A percentile compares a stretch with the other conserved stretches of the same genome.
These are phyloP conservation scores for Trichoderma sp. DNA, from an alignment of 2,329 filamentous ascomycete genomes.

Conservation along the genomic window DNA sequence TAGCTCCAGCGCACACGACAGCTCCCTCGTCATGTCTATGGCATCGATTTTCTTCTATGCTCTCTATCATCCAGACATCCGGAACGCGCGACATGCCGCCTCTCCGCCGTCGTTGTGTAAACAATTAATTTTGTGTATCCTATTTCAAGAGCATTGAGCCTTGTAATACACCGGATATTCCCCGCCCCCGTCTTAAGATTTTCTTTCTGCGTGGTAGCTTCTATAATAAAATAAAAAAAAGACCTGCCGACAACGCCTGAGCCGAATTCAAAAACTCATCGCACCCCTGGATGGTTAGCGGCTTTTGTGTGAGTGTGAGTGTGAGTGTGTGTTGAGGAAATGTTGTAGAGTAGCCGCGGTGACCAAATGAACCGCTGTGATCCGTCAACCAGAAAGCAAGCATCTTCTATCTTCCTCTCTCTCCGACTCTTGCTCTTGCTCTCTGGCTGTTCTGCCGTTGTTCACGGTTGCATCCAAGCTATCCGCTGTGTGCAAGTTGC, in stretches of 20 bases:
- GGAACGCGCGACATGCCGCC: background rate
- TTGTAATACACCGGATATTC: constrained; percentile 18
- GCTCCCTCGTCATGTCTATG: constrained; percentile 9
- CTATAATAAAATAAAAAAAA: constrained; percentile 29
- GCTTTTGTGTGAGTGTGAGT: background rate
- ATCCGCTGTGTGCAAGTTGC: background rate
- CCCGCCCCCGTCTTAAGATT: constrained; percentile 1
- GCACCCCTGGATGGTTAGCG: constrained; percentile 16
- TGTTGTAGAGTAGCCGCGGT: background rate
- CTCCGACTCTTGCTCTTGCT: background rate
- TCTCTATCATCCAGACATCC: background rate
- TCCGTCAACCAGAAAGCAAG: background rate
- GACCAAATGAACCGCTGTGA: background rate
- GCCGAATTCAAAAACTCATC: constrained; percentile 26
- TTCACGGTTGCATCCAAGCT: background rate
- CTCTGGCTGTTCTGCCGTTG: background rate
- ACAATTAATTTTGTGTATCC: constrained; percentile 15
- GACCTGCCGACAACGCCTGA: constrained; percentile 33
- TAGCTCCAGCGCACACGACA: constrained; percentile 16
- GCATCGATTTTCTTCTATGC: background rate
- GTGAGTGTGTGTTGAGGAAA: background rate
- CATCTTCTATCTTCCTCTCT: background rate
- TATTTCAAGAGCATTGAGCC: constrained; percentile 13
- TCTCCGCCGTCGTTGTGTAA: background rate
- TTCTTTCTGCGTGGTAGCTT: constrained; percentile 23